Base-by-base conservation (phyloP, 2,329 filamentous ascomycete genomes). In the Metarhizium rileyi region DNA sequence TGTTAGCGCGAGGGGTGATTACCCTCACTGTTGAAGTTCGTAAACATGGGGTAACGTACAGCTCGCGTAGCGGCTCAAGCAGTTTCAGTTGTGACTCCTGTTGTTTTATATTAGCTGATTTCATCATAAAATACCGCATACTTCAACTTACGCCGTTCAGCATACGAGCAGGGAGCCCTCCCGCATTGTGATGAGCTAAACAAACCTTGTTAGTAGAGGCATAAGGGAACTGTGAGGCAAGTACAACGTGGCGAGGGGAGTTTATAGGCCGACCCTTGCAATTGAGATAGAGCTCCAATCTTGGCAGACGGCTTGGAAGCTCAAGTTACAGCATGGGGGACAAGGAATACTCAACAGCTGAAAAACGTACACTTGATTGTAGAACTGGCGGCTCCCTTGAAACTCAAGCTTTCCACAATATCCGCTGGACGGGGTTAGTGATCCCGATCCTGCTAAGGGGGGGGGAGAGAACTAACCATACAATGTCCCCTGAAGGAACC, bases 401-500 rank as follows among this genome's bases (percentile, higher is more conserved):
- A 76, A 33, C 62, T 68, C 40, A 75, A 44, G 16, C 46, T 36
- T 16, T 36, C 33, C 9, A 36, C 33, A 36, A 14, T 36, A 36
- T 16, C 9, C 9, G 12, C 33, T 18, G 5, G 14, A 36, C 7
- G 5, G 28, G 28, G 28, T 30, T 30, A 30, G 12, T 3, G 28
- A 30, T 30, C 12, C 12, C 28, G 28, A 30, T 18, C 22, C 5
- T 30, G 18, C 10, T 20, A 23, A n/a, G 18, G 26, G 12, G 7
- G 23, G 9, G 9, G 8, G 25, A 38, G 10, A 27, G 6, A 20
- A 22, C 14, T 35, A 12, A 20, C 9, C 3, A 67, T 89, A 91
- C 23, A 93, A 74, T 8, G 87, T 93, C 18, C 90, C 89, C 69
- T 96, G 90, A 9, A 96, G 75, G 62, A 96, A 86, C 77, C 81